Base-by-base conservation (phyloP, 1,284 basidiomycete species). In the Apiotrichum brassicae region DNA sequence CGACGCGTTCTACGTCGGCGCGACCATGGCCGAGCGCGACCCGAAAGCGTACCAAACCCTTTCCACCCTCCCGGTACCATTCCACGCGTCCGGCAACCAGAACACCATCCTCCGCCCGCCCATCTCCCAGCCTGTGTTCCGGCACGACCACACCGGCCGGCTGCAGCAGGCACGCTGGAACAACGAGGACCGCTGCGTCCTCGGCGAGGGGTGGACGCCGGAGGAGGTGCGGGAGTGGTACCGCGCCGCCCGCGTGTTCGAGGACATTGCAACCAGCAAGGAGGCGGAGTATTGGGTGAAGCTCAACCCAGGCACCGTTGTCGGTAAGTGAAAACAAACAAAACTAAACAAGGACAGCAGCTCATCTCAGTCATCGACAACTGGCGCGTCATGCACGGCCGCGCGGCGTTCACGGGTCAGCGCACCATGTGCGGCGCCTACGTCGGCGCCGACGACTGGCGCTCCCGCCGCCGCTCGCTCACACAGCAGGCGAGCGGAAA, bases 371-470 rank as follows among this genome's bases (percentile, higher is more conserved):
- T 92, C 32, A 81, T 95, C 46, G 87, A 98, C 72, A 97, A 98
- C 66, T 88, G 95, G 70, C 82, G 94, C 12, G 89, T 97, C 3
- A 76, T 98, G 46, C 95, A 97, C 60, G 94, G 94, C 6, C 83
- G 94, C 8, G 87, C 89, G 0, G 81, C 83, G 0, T 98, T 97
- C 66, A 81, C 82, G 2, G 94, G 95, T 4, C 82, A 82, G 64
- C 81, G 94, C 3, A 79, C 88, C 1, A 88, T 98, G 82, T 97
- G 94, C 62, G 94, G 94, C 0, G 93, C 93, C 0, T 98, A 98
- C 65, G 81, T 95, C 46, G 87, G 88, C 0, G 77, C 81, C n/a
- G 92, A 95, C 64, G 92, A 95, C 66, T 94, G 85, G 70, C 78
- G 78, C 28, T 91, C 88, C 0, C 82, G 84, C 58, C 75, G 90